Percentiles rank a stretch among this genome's conserved stretches.
phyloP scores from a whole-genome alignment of 2,329 filamentous ascomycete genomes.

The Pestalotiopsis sp. region DNA sequence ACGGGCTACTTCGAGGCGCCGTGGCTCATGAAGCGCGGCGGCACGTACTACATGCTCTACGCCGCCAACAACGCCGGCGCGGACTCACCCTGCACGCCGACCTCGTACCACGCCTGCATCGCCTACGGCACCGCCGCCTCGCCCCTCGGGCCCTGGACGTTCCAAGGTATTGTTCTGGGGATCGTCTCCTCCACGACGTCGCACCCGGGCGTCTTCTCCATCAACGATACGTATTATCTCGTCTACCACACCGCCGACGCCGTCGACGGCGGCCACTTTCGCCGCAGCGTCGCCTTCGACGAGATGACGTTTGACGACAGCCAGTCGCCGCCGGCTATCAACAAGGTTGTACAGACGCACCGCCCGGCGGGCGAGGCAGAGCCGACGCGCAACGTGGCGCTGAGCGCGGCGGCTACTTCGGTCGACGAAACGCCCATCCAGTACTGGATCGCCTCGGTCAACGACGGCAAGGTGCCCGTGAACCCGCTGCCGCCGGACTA shows the following conservation, averaged over 20 bases:
- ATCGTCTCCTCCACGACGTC: conserved; percentile 40
- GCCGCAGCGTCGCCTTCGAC: conserved; percentile 38
- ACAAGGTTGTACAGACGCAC: conserved; percentile 32
- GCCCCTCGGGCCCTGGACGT: conserved; percentile 39
- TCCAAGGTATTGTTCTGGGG: conserved; percentile 33
- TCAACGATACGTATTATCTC: conserved; percentile 32
- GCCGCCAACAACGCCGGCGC: conserved; percentile 40
- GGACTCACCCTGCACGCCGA: conserved; percentile 38
- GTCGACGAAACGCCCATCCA: conserved; percentile 34
- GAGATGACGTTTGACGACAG: conserved; percentile 34
- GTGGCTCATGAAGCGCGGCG: conserved; percentile 38
- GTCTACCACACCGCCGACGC: conserved; percentile 40
- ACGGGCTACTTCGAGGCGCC: conserved; percentile 40
- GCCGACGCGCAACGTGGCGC: conserved; percentile 37
- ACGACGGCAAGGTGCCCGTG: conserved; percentile 32
- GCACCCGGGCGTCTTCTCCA: conserved; percentile 38
- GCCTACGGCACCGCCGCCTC: conserved; percentile 37
- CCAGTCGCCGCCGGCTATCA: conserved; percentile 28
- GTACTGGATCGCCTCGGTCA: conserved; percentile 38
- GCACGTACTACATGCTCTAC: conserved; percentile 42
- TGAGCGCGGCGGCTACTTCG: conserved; percentile 26
- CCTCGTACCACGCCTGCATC: conserved; percentile 40
- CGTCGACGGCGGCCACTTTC: conserved; percentile 35
- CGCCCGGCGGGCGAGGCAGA: conserved; percentile 20
- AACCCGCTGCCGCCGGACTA: conserved; percentile 39